Percentiles rank a stretch among this genome's conserved stretches.
These are phyloP conservation scores for Phytophthora rubi DNA, from an alignment of 352 stramenopile species.

Conservation along the genomic window DNA sequence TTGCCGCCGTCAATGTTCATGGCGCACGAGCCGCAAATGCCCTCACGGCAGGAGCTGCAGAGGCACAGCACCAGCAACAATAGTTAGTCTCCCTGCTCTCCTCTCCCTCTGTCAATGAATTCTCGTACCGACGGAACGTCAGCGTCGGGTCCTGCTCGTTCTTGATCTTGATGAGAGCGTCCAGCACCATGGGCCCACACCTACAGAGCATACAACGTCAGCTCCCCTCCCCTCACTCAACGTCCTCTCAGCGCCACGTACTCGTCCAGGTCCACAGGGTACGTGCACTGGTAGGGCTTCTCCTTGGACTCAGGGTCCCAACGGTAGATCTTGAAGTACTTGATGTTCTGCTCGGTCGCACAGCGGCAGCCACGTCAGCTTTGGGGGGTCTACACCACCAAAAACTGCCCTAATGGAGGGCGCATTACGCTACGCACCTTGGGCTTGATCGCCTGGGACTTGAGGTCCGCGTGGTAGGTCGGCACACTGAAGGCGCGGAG, in stretches of 20 bases:
- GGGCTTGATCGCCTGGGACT: slow-evolving; percentile 72
- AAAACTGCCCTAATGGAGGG: slow-evolving; percentile 7
- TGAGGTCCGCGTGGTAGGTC: slow-evolving; percentile 66
- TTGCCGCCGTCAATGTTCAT: slow-evolving; percentile 99
- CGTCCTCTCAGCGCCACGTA: slow-evolving; percentile 52
- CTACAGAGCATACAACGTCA: slow-evolving; percentile 49
- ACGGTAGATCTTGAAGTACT: slow-evolving; percentile 99
- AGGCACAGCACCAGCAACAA: slow-evolving; percentile 7
- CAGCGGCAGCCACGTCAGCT: slow-evolving; percentile 11
- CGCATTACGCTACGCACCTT: slow-evolving; percentile 53
- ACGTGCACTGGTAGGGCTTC: slow-evolving; percentile 96
- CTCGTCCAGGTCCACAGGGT: slow-evolving; percentile 98
- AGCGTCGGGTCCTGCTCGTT: slow-evolving; percentile 98
- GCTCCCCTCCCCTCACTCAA: neutral
- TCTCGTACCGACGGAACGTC: slow-evolving; percentile 94
- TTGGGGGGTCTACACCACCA: slow-evolving; percentile 12
- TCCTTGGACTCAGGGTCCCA: slow-evolving; percentile 96
- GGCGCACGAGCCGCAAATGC: slow-evolving; percentile 99
- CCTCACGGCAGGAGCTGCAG: slow-evolving; percentile 96
- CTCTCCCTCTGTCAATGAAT: neutral
- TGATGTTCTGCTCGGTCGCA: slow-evolving; percentile 86
- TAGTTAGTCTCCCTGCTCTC: neutral
- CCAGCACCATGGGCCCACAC: slow-evolving; percentile 98
- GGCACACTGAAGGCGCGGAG: slow-evolving; percentile 65
- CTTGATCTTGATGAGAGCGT: slow-evolving; percentile 99